Percentiles rank a stretch among this genome's conserved stretches.
Evolutionary conservation across 352 stramenopile species (phyloP).

Genomic region (Phytophthora citricola): DNA sequence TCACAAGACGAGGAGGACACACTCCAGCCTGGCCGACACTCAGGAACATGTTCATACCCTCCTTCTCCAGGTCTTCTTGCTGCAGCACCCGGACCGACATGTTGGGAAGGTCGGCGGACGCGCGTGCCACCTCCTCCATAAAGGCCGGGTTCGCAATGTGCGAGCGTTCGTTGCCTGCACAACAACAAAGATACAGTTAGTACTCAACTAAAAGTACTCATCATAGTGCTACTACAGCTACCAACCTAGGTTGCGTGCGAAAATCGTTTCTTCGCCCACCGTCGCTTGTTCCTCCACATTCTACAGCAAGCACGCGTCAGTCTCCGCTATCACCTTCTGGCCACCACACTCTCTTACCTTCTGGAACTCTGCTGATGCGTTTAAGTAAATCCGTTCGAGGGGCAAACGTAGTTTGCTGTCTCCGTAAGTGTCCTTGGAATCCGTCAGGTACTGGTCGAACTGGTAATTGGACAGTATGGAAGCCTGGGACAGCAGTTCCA

Average conservation of each 20-base stretch:
- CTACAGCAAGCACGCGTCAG: conserved; percentile 31
- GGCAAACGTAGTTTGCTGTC: conserved; percentile 74
- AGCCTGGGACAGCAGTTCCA: conserved; percentile 75
- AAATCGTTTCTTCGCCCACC: conserved; percentile 84
- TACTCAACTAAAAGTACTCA: background rate
- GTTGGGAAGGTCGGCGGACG: conserved; percentile 75
- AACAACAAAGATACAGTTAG: background rate
- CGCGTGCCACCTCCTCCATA: conserved; percentile 79
- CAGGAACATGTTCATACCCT: conserved; percentile 89
- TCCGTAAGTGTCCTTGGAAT: conserved; percentile 59
- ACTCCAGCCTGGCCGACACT: conserved; percentile 81
- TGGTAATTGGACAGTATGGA: conserved; percentile 90
- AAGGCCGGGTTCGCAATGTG: conserved; percentile 83
- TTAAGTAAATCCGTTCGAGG: conserved; percentile 70
- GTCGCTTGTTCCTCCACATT: conserved; percentile 68
- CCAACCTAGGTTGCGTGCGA: conserved; percentile 82
- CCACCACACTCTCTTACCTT: conserved; percentile 37
- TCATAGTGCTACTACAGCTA: background rate
- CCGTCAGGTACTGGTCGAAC: conserved; percentile 84
- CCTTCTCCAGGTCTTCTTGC: conserved; percentile 69
- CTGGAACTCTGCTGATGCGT: conserved; percentile 62
- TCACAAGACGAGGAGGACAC: conserved; percentile 79
- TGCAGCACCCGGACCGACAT: conserved; percentile 85
- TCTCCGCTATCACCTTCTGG: background rate
- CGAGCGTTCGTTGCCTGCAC: conserved; percentile 73